Evolutionary conservation across 1,139 yeast species (phyloP).

Genomic region (Scheffersomyces illinoinensis): DNA sequence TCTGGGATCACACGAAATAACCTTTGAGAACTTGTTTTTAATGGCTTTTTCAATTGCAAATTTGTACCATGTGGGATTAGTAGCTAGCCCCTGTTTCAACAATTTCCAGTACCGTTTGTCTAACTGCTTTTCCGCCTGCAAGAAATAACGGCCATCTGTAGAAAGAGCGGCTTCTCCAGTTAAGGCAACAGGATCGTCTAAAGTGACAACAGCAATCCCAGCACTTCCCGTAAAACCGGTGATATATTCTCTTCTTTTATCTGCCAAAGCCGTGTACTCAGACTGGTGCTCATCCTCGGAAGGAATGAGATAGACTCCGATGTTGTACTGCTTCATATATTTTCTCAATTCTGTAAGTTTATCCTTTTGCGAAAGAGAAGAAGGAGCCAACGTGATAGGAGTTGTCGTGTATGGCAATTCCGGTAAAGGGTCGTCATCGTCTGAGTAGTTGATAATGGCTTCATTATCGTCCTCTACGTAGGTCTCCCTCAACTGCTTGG

Average conservation of each 20-base stretch:
- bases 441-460: constrained; percentile 13
- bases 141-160: constrained; percentile 59
- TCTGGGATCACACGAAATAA: constrained; percentile 43
- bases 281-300: constrained; percentile 64
- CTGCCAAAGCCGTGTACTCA: constrained; percentile 53
- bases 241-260: constrained; percentile 51
- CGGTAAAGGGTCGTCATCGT: constrained; percentile 25
- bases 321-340: constrained; percentile 40
- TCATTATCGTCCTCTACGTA: constrained; percentile 12
- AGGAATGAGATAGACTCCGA: constrained; percentile 56
- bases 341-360: constrained; percentile 35
- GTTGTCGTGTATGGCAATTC: constrained; percentile 26
- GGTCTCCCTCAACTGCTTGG: constrained; percentile 3
- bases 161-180: constrained; percentile 49
- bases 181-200: constrained; percentile 30
- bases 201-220: constrained; percentile 53
- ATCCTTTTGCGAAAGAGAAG: constrained; percentile 15
- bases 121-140: constrained; percentile 46
- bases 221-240: constrained; percentile 61
- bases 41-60: constrained; percentile 38
- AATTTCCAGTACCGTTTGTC: constrained; percentile 36
- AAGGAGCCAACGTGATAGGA: constrained; percentile 9
- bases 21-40: constrained; percentile 32
- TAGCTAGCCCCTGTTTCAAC: constrained; percentile 39
- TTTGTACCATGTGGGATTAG: constrained; percentile 39